Conservation (phyloP, 352 stramenopile genomes). For the Pythium folliculosum region DNA sequence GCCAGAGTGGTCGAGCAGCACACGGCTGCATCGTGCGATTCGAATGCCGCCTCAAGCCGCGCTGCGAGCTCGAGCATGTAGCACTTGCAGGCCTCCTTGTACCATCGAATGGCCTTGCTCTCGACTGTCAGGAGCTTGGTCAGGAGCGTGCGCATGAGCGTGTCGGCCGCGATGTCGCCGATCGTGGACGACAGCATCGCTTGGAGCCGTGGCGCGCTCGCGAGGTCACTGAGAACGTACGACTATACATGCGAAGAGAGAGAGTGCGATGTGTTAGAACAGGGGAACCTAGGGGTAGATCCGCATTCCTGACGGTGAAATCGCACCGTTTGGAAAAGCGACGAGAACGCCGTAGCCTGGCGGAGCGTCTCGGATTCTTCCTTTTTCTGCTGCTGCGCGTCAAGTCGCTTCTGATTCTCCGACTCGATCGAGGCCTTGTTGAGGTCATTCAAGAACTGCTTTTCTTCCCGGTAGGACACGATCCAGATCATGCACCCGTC, state of each 20-base stretch:
- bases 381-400: slow-evolving; percentile 60
- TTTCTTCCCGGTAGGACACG: slow-evolving; percentile 70
- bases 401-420: slow-evolving; percentile 62
- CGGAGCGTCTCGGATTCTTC: slow-evolving; percentile 54
- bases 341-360: slow-evolving; percentile 57
- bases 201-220: slow-evolving; percentile 41
- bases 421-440: slow-evolving; percentile 80
- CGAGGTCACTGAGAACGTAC: slow-evolving; percentile 50
- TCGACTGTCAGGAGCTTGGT: slow-evolving; percentile 72
- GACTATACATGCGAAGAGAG: slow-evolving; percentile 33
- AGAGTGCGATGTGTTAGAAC: not conserved
- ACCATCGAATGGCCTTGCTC: slow-evolving; percentile 69
- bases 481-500: slow-evolving; percentile 86
- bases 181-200: slow-evolving; percentile 52
- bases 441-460: slow-evolving; percentile 65
- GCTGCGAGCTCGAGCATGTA: slow-evolving; percentile 70
- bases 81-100: slow-evolving; percentile 57
- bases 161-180: slow-evolving; percentile 41
- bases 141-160: slow-evolving; percentile 51
- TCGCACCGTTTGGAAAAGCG: slow-evolving; percentile 64
- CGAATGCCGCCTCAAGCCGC: slow-evolving; percentile 48
- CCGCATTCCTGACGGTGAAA: too few species aligned
- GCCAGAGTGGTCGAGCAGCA: slow-evolving; percentile 44
- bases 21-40: slow-evolving; percentile 40
- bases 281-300: too few species aligned